phyloP scores from a whole-genome alignment of 192 early-diverging fungal genomes.

The Backusella parvicylindrica region DNA sequence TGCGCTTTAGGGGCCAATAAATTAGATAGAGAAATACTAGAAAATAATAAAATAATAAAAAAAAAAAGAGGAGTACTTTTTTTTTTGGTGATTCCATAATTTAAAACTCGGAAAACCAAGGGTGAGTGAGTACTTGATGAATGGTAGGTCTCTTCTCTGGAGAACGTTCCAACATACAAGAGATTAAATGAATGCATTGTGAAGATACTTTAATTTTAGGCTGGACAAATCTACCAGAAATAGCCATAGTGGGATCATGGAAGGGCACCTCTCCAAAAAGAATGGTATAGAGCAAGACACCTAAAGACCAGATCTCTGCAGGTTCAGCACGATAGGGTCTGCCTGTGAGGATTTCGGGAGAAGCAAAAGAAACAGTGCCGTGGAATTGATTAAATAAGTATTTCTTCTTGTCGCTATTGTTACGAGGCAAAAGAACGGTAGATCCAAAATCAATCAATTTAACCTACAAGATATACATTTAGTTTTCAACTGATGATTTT shows the following conservation, averaged over 20 bases:
- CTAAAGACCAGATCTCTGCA: constrained; percentile 67
- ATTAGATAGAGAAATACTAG: constrained; percentile 1
- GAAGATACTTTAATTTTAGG: constrained; percentile 45
- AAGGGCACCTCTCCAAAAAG: constrained; percentile 63
- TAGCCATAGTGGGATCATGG: constrained; percentile 48
- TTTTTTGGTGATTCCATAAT: constrained; percentile 2
- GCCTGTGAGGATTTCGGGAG: constrained; percentile 63
- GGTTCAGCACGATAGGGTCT: constrained; percentile 53
- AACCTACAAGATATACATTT: constrained; percentile 28
- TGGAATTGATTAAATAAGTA: constrained; percentile 53
- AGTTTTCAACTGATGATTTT: not conserved
- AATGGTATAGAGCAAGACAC: constrained; percentile 66
- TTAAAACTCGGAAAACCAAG: constrained; percentile 48
- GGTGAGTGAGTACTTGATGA: constrained; percentile 55
- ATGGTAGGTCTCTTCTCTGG: constrained; percentile 57
- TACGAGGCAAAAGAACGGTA: constrained; percentile 45
- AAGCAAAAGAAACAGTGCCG: constrained; percentile 65
- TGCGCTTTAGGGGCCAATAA: constrained; percentile 4
- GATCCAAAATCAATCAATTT: constrained; percentile 76
- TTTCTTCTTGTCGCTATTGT: constrained; percentile 22
- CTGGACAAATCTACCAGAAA: constrained; percentile 40
- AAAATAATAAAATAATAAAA: constrained; percentile 3
- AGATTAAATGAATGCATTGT: constrained; percentile 54
- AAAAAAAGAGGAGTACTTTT: constrained; percentile 4
- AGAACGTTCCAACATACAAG: constrained; percentile 63